A percentile compares a stretch with the other conserved stretches of the same genome.
Evolutionary conservation across 805 yeast genomes (phyloP).

Genomic region (Metschnikowia arizonensis): DNA sequence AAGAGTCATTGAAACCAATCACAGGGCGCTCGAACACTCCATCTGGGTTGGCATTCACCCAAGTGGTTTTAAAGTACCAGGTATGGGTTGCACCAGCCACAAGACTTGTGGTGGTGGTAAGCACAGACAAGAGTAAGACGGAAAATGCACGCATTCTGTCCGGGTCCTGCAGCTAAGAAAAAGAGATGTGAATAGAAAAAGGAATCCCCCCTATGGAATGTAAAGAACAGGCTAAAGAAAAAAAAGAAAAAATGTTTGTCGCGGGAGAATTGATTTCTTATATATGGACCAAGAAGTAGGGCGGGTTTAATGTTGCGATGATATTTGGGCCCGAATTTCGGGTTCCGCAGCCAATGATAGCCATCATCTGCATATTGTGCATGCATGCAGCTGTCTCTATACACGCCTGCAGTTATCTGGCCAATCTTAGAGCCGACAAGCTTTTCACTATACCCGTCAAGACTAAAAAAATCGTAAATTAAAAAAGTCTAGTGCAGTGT

Average conservation of each 20-base stretch:
- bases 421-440: not conserved
- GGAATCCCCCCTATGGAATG: conserved; percentile 19
- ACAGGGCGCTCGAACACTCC: conserved; percentile 52
- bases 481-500: too few relatives aligned
- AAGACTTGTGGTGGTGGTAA: conserved; percentile 18
- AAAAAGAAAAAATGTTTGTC: conserved; percentile 15
- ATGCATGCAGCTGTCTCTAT: not conserved
- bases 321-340: conserved; percentile 11
- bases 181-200: conserved; percentile 1
- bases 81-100: conserved; percentile 49
- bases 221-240: conserved; percentile 20
- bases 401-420: not conserved
- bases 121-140: conserved; percentile 18
- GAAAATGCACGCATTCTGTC: conserved; percentile 16
- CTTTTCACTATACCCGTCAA: too few relatives aligned
- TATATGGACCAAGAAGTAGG: conserved; percentile 5
- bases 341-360: conserved; percentile 17
- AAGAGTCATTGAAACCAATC: conserved; percentile 63
- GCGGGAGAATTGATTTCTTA: conserved; percentile 9
- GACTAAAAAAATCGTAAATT: too few relatives aligned
- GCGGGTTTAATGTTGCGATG: not conserved
- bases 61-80: conserved; percentile 61
- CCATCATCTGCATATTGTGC: conserved; percentile 3
- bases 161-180: conserved; percentile 14
- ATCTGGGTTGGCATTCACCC: conserved; percentile 69